Evolutionary conservation across 768 basidiomycete species (phyloP), one percentile per base, ranked within the genome.

Genomic region (Trichaptum fuscoviolaceum): DNA sequence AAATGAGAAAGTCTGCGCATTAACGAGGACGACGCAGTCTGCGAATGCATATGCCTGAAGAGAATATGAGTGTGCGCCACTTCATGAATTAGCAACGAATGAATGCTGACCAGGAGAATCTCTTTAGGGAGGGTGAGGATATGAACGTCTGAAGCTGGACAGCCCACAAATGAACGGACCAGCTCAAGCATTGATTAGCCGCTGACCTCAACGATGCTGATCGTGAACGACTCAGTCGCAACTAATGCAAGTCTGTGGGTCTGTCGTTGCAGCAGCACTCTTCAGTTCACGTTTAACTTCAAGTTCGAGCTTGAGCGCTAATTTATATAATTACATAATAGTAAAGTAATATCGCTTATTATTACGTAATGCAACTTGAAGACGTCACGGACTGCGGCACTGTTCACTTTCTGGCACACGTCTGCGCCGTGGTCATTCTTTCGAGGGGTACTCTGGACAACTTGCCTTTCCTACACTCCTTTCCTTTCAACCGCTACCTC

Each of bases 41-140:
- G 85, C 86, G 20, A 89, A 90, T 6, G 89, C 81, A 73, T 93
- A 91, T 8, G 92, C 75, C 91, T 94, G 70, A 30, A 63, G 57
- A 25, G 18, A 35, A 57, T 2, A 35, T 67, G 68, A 68, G 70
- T 52, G 20, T 20, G 20, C 15, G 67, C 58, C 57, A 69, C 58
- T 15, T 64, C 62, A 64, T 52, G 26, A 59, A 27, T 27, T 20
- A 66, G 7, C 57, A 12, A 35, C 20, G 36, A 26, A 59, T 25
- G 26, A 26, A 57, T 61, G 81, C 87, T 73, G 70, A 91, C 92
- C 68, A 92, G 75, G 24, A 92, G 79, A 34, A 84, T 79, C 60
- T 82, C 79, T 63, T 82, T 75, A 57, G 82, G 82, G 25, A 91
- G 80, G 35, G 80, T 75, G 67, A 93, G 82, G 75, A 85, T 83